Base-by-base conservation (phyloP, 2,329 filamentous ascomycete species). In the Pseudogymnoascus sp. region DNA sequence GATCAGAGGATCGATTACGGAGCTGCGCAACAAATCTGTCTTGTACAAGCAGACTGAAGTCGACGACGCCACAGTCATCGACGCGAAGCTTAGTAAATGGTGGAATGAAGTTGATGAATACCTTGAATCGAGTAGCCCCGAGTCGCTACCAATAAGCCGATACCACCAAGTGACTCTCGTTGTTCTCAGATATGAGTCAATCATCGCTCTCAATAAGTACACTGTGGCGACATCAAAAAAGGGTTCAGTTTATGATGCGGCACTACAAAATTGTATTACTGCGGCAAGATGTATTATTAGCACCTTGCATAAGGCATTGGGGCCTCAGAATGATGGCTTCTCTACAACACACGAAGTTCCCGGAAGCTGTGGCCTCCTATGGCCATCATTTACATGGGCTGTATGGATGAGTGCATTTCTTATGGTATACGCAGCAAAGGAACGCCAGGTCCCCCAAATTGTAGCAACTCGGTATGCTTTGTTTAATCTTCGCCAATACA, bases 401-500 rank as follows among this genome's bases (percentile, higher is more conserved):
- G 73, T 78, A 4, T 81, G 79, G 79, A 79, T 80, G 71, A 79
- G 76, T 63, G 77, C 76, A 16, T 75, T 80, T 39, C 76, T 80
- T 39, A 64, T 80, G 39, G 74, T 80, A 47, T 78, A 79, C 65
- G 78, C 78, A 10, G 77, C 77, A 11, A 76, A 74, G 65, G 75
- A 76, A 61, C 73, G 73, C 1, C 72, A 77, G 45, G 67, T 77
- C 5, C 69, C 74, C 0, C 64, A 69, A 5, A 54, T 66, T 0
- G 69, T 72, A 12, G 74, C 74, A 1, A 68, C 71, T 5, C 74
- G 74, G 71, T 78, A 75, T 61, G 71, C 8, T 29, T 29, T 51
- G 1, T 51, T 26, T 29, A 4, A 10, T 51, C 14, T 10, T 51
- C 23, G 8, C 45, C 23, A 10, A 29, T 29, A 4, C 23, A 26